These are phyloP conservation scores for Paramecium bursaria DNA, from an alignment of 73 alveolate species.

Conservation along the genomic window DNA sequence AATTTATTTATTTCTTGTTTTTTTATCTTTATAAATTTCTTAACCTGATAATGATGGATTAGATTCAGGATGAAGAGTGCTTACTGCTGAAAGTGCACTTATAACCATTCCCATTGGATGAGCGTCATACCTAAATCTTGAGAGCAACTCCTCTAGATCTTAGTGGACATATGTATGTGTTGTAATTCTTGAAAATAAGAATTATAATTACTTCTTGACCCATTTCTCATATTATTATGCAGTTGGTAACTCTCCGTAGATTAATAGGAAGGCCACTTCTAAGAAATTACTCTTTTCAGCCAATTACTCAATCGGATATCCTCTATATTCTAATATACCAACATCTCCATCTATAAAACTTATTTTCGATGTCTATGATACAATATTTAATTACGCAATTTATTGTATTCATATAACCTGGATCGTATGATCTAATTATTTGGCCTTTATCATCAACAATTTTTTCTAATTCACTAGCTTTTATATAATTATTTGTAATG, in stretches of 20 bases:
- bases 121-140: constrained; percentile 89
- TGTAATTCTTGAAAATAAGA: constrained; percentile 71
- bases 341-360: constrained; percentile 93
- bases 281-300: constrained; percentile 89
- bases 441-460: constrained; percentile 79
- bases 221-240: constrained; percentile 75
- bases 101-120: constrained; percentile 96
- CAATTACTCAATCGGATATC: constrained; percentile 91
- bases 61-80: constrained; percentile 93
- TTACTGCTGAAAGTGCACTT: constrained; percentile 82
- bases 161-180: constrained; percentile 83
- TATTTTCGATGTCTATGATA: constrained; percentile 78
- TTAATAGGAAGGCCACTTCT: constrained; percentile 88
- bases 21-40: constrained; percentile 77
- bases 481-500: constrained; percentile 75
- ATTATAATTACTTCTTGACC: constrained; percentile 74
- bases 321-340: constrained; percentile 94
- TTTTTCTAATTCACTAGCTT: constrained; percentile 80
- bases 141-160: constrained; percentile 80
- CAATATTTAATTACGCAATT: constrained; percentile 73
- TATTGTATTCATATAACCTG: constrained; percentile 93
- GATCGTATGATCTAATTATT: constrained; percentile 85
- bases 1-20: constrained; percentile 74
- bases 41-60: constrained; percentile 92
- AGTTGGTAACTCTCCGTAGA: constrained; percentile 93